Base-by-base conservation (phyloP, 2,329 filamentous ascomycete species). In the Pezicula neosporulosa region DNA sequence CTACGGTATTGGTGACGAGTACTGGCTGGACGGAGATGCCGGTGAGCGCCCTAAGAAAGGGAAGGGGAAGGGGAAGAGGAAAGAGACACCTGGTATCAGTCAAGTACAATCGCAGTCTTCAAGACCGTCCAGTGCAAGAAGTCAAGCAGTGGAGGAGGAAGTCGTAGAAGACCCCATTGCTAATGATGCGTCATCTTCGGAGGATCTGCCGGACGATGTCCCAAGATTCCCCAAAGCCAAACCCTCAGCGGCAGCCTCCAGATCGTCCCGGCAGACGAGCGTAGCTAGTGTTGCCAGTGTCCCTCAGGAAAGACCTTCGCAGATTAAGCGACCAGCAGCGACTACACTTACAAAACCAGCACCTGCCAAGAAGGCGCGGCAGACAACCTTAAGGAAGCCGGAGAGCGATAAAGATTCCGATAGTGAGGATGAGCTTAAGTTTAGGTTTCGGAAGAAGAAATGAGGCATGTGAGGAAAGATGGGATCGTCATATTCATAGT, bases 1-100 rank as follows among this genome's bases (percentile, higher is more conserved):
- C 18, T 80, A 78, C 59, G 82, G 81, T 2, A 73, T 83, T 39
- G 80, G 80, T 2, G 80, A 85, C 43, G 72, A 80, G 15, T 81
- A 83, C 62, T 85, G 82, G 77, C 56, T 58, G 18, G 55, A 64
- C 63, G 53, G 72, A 10, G 66, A 65, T 54, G 61, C 66, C 46
- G 12, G 30, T 33, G 30, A 33, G 30, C 58, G 60, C 50, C 54
- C 62, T 48, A 61, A 63, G 59, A 62, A 64, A 49, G 63, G 60
- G 13, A 67, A 63, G 51, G 69, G 52, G 1, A 67, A 63, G 51
- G 70, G 52, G 1, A 64, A 57, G 36, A 50, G 43, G 6, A 55
- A 37, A 48, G 54, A 53, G 0, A 52, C 51, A 3, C 56, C 56
- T 18, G 52, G 55, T 13, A 27, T 41, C 19, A 50, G 45, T 21